These are phyloP conservation scores for Alternaria consortialis DNA, from an alignment of 2,329 filamentous ascomycete species.

Conservation along the genomic window DNA sequence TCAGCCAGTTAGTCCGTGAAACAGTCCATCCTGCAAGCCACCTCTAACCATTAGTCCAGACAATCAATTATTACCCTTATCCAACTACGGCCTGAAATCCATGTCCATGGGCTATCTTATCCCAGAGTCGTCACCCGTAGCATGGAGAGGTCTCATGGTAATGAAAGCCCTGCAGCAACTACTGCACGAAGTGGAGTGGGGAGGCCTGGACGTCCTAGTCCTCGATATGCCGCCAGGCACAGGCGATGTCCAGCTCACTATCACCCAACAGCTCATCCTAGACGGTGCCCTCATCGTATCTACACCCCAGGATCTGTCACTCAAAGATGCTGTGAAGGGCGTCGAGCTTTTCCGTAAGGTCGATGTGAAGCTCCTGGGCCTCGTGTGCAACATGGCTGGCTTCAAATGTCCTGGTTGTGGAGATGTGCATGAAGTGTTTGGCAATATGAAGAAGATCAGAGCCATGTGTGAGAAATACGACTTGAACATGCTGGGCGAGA, in stretches of 20 bases:
- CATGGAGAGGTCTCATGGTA: conserved; percentile 96
- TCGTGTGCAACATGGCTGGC: conserved; percentile 66
- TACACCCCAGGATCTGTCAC: conserved; percentile 90
- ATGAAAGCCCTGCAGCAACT: conserved; percentile 97
- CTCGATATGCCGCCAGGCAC: conserved; percentile 94
- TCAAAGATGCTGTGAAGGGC: conserved; percentile 91
- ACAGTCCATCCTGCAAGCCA: not conserved
- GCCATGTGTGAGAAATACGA: conserved; percentile 76
- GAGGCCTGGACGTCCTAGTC: conserved; percentile 84
- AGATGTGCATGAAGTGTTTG: conserved; percentile 49
- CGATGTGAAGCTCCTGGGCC: conserved; percentile 78
- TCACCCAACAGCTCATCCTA: conserved; percentile 90
- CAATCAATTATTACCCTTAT: conserved; percentile 84
- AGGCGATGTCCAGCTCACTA: conserved; percentile 95
- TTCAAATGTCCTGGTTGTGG: conserved; percentile 62
- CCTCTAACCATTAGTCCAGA: conserved; percentile 56
- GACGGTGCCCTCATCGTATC: conserved; percentile 89
- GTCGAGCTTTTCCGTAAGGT: conserved; percentile 93
- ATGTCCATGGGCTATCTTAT: conserved; percentile 99
- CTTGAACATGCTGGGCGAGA: conserved; percentile 84
- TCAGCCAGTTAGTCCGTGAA: conserved; percentile 68
- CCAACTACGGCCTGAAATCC: conserved; percentile 94
- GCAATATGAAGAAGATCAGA: conserved; percentile 78
- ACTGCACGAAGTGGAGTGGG: conserved; percentile 95
- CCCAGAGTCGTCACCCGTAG: conserved; percentile 79